Conservation (phyloP, 106 monocot genomes). For the Allium fistulosum region DNA sequence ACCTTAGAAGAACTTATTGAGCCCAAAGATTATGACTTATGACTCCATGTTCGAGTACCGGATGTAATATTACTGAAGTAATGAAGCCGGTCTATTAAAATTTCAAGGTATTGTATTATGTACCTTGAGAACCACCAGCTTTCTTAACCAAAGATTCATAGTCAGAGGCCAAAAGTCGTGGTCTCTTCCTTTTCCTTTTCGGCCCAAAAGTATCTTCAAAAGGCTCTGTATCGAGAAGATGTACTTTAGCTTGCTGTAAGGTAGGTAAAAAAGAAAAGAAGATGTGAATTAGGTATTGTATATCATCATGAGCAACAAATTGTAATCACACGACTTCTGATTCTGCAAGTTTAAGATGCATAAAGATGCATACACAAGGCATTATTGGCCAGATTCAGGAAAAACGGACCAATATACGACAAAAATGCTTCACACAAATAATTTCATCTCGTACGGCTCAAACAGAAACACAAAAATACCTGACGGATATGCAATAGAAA, state of each 20-base stretch:
- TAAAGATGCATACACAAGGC: too few relatives aligned
- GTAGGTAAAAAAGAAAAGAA: not conserved
- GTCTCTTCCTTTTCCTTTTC: slow-evolving; percentile 80
- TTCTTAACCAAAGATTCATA: slow-evolving; percentile 75
- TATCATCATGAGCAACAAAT: too few relatives aligned
- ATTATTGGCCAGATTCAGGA: too few relatives aligned
- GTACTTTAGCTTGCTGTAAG: slow-evolving; percentile 73
- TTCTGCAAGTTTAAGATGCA: too few relatives aligned
- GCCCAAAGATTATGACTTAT: not conserved
- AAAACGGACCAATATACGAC: too few relatives aligned
- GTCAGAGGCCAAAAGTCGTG: slow-evolving; percentile 65
- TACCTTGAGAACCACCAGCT: slow-evolving; percentile 88
- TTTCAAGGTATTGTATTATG: not conserved
- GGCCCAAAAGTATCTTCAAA: slow-evolving; percentile 96
- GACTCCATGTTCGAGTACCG: too few relatives aligned
- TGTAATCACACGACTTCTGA: too few relatives aligned
- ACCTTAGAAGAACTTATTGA: not conserved
- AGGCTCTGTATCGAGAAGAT: slow-evolving; percentile 72
- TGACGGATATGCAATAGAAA: too few relatives aligned
- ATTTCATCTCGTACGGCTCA: too few relatives aligned
- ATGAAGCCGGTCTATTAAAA: not conserved
- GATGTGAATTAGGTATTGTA: too few relatives aligned
- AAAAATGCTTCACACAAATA: too few relatives aligned
- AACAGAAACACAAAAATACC: too few relatives aligned
- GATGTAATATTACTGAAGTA: not conserved